These are phyloP conservation scores for Cnidoscolus chayamansa DNA, from an alignment of 441 rosid genomes.

Conservation along the genomic window DNA sequence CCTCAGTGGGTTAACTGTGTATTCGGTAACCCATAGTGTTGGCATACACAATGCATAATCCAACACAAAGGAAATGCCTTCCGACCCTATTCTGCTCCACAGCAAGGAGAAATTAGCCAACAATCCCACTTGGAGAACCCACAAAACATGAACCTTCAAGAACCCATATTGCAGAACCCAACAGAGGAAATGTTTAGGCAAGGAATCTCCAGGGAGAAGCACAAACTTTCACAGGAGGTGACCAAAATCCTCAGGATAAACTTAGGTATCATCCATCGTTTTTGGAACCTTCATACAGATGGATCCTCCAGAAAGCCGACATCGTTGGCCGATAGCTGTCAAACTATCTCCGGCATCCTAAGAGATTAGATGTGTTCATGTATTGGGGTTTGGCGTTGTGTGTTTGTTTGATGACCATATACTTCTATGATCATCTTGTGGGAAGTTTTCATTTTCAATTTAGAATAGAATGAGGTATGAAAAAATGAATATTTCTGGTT, in stretches of 20 bases:
- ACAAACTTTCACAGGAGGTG: not conserved
- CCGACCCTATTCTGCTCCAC: not conserved
- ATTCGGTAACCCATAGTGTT: not conserved
- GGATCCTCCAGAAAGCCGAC: not conserved
- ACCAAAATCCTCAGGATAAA: not conserved
- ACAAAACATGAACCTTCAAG: too few species aligned
- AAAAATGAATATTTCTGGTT: too few species aligned
- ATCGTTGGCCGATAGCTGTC: not conserved
- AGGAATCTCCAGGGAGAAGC: not conserved
- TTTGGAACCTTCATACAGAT: not conserved
- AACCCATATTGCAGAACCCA: too few species aligned
- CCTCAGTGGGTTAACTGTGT: not conserved
- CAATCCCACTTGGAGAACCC: not conserved
- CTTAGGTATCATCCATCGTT: too few species aligned
- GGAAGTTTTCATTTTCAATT: not conserved
- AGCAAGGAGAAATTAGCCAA: not conserved
- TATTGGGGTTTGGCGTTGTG: not conserved
- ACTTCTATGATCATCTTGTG: not conserved
- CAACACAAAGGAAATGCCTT: not conserved
- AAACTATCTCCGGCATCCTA: not conserved
- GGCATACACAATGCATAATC: not conserved
- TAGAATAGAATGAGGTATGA: not conserved
- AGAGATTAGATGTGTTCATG: not conserved
- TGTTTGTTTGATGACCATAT: not conserved
- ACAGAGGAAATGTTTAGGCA: not conserved